A percentile compares a stretch with the other conserved stretches of the same genome.
Conservation (phyloP, 2,329 filamentous ascomycete genomes). For the Microsporum audouinii region DNA sequence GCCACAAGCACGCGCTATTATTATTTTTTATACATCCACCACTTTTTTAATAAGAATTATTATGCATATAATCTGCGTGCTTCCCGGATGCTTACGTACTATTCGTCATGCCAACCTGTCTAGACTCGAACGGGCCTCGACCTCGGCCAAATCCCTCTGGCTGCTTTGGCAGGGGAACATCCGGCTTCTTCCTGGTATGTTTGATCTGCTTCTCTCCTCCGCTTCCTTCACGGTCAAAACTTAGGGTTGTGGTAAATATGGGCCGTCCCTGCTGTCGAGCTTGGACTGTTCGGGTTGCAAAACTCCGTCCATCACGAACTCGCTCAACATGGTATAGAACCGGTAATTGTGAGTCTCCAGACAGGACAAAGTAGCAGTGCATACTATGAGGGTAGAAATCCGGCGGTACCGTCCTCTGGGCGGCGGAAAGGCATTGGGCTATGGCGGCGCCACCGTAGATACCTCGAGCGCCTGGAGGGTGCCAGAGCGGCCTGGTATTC, state of each 20-base stretch:
- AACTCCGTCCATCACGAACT: conserved; percentile 80
- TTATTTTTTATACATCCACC: background rate
- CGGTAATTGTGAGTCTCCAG: conserved; percentile 71
- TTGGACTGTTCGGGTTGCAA: conserved; percentile 89
- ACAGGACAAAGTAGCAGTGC: conserved; percentile 98
- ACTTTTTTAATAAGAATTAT: background rate
- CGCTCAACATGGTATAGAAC: conserved; percentile 92
- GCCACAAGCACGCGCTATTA: background rate
- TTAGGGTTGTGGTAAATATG: conserved; percentile 93
- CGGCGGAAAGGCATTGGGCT: conserved; percentile 78
- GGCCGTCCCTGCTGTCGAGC: conserved; percentile 75
- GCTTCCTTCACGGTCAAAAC: conserved; percentile 58
- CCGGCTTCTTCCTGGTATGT: conserved; percentile 55
- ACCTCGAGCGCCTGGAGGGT: conserved; percentile 79
- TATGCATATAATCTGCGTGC: no score
- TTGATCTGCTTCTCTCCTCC: conserved; percentile 45
- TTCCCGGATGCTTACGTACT: conserved; percentile 24
- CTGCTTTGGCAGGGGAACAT: conserved; percentile 36
- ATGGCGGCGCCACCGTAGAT: conserved; percentile 92
- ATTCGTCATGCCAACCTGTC: conserved; percentile 47
- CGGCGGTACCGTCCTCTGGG: conserved; percentile 69
- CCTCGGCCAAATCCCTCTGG: conserved; percentile 21
- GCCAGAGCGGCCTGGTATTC: conserved; percentile 84
- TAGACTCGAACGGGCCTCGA: conserved; percentile 47
- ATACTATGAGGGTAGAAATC: conserved; percentile 84